Percentiles rank a stretch among this genome's conserved stretches.
These are phyloP conservation scores for Pyrus betulifolia DNA, from an alignment of 306 rosid species.

Conservation along the genomic window DNA sequence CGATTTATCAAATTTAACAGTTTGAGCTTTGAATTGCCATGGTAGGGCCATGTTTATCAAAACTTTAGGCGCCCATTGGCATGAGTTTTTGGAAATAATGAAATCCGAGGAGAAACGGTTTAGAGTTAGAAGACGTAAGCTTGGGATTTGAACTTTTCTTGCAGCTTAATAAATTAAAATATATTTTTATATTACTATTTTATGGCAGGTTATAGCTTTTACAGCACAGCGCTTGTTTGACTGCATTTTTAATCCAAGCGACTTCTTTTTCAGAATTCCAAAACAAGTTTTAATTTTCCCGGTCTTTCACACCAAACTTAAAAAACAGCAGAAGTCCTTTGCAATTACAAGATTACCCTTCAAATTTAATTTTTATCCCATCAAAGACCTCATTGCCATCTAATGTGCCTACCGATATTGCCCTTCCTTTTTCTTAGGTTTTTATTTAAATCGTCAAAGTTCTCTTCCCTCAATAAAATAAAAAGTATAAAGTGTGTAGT, in stretches of 20 bases:
- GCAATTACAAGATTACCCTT: slow-evolving; percentile 27
- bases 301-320: slow-evolving; percentile 3
- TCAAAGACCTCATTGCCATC: not conserved
- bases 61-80: slow-evolving; percentile 6
- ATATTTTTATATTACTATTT: slow-evolving; percentile 13
- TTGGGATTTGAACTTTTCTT: slow-evolving; percentile 23
- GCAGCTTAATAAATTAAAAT: slow-evolving; percentile 17
- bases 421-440: slow-evolving; percentile 8
- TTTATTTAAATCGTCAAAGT: not conserved
- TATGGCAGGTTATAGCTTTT: slow-evolving; percentile 31
- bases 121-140: slow-evolving; percentile 37
- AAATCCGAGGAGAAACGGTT: slow-evolving; percentile 1
- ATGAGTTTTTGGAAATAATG: slow-evolving; percentile 7
- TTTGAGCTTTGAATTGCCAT: no score
- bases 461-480: no score
- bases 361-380: not conserved
- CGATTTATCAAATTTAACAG: no score
- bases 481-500: no score
- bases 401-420: not conserved
- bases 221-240: slow-evolving; percentile 51
- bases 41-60: not conserved
- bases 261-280: slow-evolving; percentile 19
- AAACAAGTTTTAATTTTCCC: slow-evolving; percentile 17
- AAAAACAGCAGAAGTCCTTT: not conserved
- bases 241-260: slow-evolving; percentile 25